A percentile compares a stretch with the other conserved stretches of the same genome.
phyloP scores from a whole-genome alignment of 1,139 yeast species.

The Suhomyces bribrorum region DNA sequence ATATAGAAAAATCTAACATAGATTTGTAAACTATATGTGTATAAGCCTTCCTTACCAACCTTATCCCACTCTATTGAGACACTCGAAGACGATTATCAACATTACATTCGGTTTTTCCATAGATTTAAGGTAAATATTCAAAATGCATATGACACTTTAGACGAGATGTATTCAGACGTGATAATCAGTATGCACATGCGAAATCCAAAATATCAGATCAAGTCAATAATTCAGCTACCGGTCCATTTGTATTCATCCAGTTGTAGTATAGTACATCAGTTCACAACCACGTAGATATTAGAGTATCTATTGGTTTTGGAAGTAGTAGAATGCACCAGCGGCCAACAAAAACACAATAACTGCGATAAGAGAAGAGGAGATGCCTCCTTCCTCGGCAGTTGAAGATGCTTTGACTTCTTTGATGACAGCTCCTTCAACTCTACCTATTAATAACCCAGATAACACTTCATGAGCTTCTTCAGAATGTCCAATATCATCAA shows the following conservation, averaged over 20 bases:
- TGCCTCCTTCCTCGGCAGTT: slow-evolving; percentile 27
- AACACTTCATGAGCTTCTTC: slow-evolving; percentile 89
- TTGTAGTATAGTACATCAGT: background rate
- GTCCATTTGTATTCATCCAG: too few species aligned
- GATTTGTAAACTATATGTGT: background rate
- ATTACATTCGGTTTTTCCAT: too few species aligned
- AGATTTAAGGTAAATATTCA: background rate
- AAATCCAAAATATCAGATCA: background rate
- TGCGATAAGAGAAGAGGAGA: slow-evolving; percentile 31
- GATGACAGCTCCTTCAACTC: slow-evolving; percentile 46
- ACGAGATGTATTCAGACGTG: background rate
- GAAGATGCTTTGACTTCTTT: slow-evolving; percentile 28
- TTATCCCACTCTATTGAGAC: background rate
- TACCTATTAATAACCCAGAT: slow-evolving; percentile 68
- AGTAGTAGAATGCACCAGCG: slow-evolving; percentile 19
- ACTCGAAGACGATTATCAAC: too few species aligned
- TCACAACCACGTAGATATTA: background rate
- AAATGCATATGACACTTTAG: background rate
- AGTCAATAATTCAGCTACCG: too few species aligned
- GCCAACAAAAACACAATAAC: slow-evolving; percentile 17
- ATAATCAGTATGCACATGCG: background rate
- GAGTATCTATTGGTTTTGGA: slow-evolving; percentile 14
- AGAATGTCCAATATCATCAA: slow-evolving; percentile 96
- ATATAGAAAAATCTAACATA: background rate
- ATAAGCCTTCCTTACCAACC: background rate